Evolutionary conservation across 768 basidiomycete genomes (phyloP).

Genomic region (Thelephora aurantiotincta): DNA sequence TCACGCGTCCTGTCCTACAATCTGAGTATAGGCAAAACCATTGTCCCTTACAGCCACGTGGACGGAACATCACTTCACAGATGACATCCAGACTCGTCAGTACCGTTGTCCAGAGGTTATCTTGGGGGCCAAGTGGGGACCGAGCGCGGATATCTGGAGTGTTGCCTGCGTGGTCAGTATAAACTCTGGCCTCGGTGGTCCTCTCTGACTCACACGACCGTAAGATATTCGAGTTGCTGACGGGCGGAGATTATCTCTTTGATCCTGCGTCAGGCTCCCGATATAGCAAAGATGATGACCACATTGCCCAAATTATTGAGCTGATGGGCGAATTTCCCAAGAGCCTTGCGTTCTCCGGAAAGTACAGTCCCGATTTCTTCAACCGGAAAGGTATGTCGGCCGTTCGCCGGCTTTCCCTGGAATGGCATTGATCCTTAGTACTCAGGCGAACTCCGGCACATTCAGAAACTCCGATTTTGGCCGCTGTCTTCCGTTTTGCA

Average conservation of each 20-base stretch:
- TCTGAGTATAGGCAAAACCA: background rate
- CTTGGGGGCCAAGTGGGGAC: slow-evolving; percentile 89
- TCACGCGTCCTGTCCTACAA: slow-evolving; percentile 3
- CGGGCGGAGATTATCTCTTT: slow-evolving; percentile 95
- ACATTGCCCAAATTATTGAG: slow-evolving; percentile 97
- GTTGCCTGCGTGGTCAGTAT: slow-evolving; percentile 79
- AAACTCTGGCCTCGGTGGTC: background rate
- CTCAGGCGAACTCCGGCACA: slow-evolving; percentile 77
- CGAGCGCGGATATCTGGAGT: slow-evolving; percentile 94
- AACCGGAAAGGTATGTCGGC: slow-evolving; percentile 70
- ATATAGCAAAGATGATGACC: slow-evolving; percentile 94
- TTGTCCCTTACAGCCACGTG: slow-evolving; percentile 45
- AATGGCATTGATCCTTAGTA: background rate
- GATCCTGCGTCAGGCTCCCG: slow-evolving; percentile 91
- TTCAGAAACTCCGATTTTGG: slow-evolving; percentile 89
- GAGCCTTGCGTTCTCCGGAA: slow-evolving; percentile 73
- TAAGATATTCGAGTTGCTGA: slow-evolving; percentile 89
- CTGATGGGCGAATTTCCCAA: slow-evolving; percentile 84
- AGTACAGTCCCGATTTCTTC: slow-evolving; percentile 91
- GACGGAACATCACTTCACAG: slow-evolving; percentile 94
- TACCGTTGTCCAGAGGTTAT: slow-evolving; percentile 98
- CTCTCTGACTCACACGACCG: background rate
- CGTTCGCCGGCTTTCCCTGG: background rate
- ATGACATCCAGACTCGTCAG: slow-evolving; percentile 96
- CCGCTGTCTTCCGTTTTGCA: slow-evolving; percentile 68